These are phyloP conservation scores for Diaporthe sp. DNA, from an alignment of 2,329 filamentous ascomycete genomes.

Conservation along the genomic window DNA sequence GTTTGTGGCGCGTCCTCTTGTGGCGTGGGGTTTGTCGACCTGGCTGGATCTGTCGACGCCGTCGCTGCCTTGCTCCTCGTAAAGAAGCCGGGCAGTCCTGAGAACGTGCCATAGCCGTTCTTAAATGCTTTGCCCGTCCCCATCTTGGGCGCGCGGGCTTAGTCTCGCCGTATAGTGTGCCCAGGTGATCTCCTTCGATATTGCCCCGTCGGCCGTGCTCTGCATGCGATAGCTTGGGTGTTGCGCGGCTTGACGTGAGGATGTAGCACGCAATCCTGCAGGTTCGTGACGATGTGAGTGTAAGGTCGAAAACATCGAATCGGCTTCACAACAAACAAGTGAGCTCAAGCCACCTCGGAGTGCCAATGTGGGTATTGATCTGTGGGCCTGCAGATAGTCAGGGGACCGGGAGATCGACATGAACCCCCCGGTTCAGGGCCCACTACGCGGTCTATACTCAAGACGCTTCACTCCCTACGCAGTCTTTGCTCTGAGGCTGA, in stretches of 20 bases:
- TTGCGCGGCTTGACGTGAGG: slow-evolving; percentile 6
- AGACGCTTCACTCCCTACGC: not conserved
- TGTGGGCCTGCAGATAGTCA: slow-evolving; percentile 25
- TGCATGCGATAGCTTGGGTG: not conserved
- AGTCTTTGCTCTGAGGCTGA: not conserved
- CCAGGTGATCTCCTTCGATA: slow-evolving; percentile 8
- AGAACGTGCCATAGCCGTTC: slow-evolving; percentile 34
- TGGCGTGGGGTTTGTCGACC: not conserved
- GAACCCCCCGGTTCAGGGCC: not conserved
- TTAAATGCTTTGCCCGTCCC: slow-evolving; percentile 18
- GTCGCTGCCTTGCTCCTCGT: not conserved
- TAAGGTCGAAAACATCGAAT: not conserved
- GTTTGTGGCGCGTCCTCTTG: not conserved
- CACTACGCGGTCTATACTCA: slow-evolving; percentile 8
- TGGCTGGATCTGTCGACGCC: not conserved
- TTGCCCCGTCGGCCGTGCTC: slow-evolving; percentile 19
- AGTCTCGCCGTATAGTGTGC: not conserved
- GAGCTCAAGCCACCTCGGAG: slow-evolving; percentile 17
- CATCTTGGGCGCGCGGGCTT: slow-evolving; percentile 19
- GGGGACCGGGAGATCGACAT: slow-evolving; percentile 35
- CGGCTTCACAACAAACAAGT: not conserved
- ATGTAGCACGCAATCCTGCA: slow-evolving; percentile 39
- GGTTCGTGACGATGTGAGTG: slow-evolving; percentile 34
- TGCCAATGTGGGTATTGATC: not conserved
- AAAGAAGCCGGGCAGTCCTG: not conserved